Evolutionary conservation across 75 land plant genomes (phyloP), one percentile per base, ranked within the genome.

Genomic region (Selaginella moellendorffii): DNA sequence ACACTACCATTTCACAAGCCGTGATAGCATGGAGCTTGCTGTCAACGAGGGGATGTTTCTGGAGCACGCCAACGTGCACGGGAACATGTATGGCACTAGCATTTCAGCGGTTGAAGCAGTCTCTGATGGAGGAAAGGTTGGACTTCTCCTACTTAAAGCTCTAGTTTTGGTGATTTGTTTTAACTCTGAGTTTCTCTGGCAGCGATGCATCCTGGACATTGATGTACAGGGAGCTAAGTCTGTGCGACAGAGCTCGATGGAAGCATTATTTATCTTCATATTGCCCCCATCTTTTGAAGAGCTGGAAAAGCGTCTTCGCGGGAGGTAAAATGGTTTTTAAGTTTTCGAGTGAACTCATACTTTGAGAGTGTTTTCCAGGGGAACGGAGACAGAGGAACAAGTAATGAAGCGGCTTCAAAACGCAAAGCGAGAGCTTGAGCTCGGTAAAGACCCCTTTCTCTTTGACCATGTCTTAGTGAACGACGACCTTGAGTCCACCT

Each of bases 201-300:
- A 92, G 97, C 84, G 82, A 72, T 92, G 97, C 73, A 92, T 92
- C 26, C 78, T 92, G 29, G 97, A 92, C 67, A 92, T 92, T 69
- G 97, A 92, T 77, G 97, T 92, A 54, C 97, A 92, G 81, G 97
- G 97, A 29, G 96, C 97, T 26, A 72, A 76, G 54, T 76, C 77
- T 1, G 97, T 92, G 58, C 81, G 75, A 68, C 77, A 80, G 2
- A 85, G 86, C 65, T 65, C 86, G 18, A 65, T 92, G 52, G 80
- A 83, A 60, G 97, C 95, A 21, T 58, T 76, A 12, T 92, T 80
- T 73, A 81, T 92, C 66, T 92, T 92, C 63, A 80, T 92, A 68
- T 71, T 71, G 31, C 95, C 97, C 23, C 97, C 97, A 18, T 85
- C 88, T 42, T 78, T 85, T 65, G 79, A 79, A 59, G 69, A 65